Conservation (phyloP, 2,329 filamentous ascomycete species). For the Byssochlamys sp. region DNA sequence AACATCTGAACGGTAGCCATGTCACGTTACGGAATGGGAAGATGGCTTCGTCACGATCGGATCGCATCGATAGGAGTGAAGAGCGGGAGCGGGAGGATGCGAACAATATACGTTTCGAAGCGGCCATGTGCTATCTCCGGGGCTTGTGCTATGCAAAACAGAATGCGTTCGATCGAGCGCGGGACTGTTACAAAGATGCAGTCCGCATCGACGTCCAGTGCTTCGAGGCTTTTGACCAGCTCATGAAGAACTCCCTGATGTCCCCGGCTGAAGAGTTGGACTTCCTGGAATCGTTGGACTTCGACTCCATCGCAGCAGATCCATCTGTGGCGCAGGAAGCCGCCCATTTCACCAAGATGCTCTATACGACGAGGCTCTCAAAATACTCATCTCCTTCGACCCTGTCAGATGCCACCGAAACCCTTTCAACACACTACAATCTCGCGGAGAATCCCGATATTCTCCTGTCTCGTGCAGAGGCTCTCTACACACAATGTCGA, state of each 20-base stretch:
- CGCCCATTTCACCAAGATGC: constrained; percentile 85
- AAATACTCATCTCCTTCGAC: constrained; percentile 84
- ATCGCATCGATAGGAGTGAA: constrained; percentile 50
- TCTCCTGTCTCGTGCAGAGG: constrained; percentile 76
- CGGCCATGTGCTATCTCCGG: constrained; percentile 90
- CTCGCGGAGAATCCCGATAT: constrained; percentile 80
- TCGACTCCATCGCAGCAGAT: constrained; percentile 68
- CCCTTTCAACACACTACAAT: constrained; percentile 85
- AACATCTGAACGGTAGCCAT: constrained; percentile 51
- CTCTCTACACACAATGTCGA: constrained; percentile 87
- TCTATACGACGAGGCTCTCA: constrained; percentile 89
- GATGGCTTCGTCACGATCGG: constrained; percentile 34
- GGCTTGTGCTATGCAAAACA: constrained; percentile 93
- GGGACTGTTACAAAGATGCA: constrained; percentile 96
- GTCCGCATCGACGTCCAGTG: constrained; percentile 95
- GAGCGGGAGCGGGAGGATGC: constrained; percentile 59
- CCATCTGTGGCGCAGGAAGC: constrained; percentile 68
- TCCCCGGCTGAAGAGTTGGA: constrained; percentile 79
- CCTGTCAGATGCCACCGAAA: constrained; percentile 78
- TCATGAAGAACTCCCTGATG: constrained; percentile 94
- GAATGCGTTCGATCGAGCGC: constrained; percentile 91
- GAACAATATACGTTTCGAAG: constrained; percentile 75
- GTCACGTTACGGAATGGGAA: constrained; percentile 41
- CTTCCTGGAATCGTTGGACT: constrained; percentile 80
- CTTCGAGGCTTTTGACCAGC: constrained; percentile 94